Evolutionary conservation across 768 basidiomycete genomes (phyloP), one percentile per base, ranked within the genome.

Genomic region (Inosperma sp.): DNA sequence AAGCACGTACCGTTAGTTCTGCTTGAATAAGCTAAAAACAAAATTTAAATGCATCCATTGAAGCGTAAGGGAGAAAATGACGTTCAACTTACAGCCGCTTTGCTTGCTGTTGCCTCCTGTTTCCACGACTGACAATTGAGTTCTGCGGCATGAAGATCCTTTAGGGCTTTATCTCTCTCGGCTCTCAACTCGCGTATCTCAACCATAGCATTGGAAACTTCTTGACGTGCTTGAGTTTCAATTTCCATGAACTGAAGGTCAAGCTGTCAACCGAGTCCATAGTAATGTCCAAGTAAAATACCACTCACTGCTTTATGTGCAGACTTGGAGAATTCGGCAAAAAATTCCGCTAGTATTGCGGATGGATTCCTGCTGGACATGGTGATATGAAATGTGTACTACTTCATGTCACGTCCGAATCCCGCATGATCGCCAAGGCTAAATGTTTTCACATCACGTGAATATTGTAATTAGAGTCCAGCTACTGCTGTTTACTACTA

Each of bases 151-250:
- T 79, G 77, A 4, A 79, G 66, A 7, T 73, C 62, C 23, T 76
- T 75, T 12, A 80, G 36, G 5, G 67, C 71, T 43, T 63, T 66
- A 52, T 78, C 76, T 34, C 81, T 76, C 58, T 83, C 79, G 30
- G 30, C 30, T 31, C 30, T 31, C 30, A 31, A n/a, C n/a, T 31
- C 74, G 75, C 44, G 76, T 68, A n/a, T n/a, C n/a, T n/a, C n/a
- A n/a, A n/a, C n/a, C n/a, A n/a, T n/a, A n/a, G n/a, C n/a, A n/a
- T n/a, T n/a, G n/a, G n/a, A n/a, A 54, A 83, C 71, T 55, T 84
- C 79, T 33, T 68, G 64, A 54, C 76, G 76, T 4, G 78, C 72
- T 49, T 78, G 75, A n/a, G 75, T 74, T 53, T 86, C 82, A 25
- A 43, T 35, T 39, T 55, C 49, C 34, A 43, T 33, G 29, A 53